Evolutionary conservation across 805 yeast genomes (phyloP), one percentile per base, ranked within the genome.

Genomic region (Myxozyma mucilagina): DNA sequence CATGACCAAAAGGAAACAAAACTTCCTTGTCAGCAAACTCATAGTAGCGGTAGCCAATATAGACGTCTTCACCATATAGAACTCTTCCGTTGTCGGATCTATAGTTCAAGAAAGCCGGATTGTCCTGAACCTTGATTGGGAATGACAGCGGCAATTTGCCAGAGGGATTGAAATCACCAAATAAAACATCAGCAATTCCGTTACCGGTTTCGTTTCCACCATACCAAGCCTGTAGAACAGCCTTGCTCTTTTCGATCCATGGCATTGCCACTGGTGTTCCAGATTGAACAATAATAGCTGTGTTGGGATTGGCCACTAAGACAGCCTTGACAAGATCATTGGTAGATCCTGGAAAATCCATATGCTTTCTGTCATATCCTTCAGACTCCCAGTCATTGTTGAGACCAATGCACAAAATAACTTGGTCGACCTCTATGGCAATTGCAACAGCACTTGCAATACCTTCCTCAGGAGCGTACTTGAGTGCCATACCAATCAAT

Each of bases 241-340:
- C 79, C 31, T 74, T 74, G 18, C 76, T 81, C 29, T 79, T 67
- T 3, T 66, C 63, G 7, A 74, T 59, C 85, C 86, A 83, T 32
- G 86, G 86, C 75, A 84, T 71, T 42, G 81, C 78, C 9, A 84
- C 85, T 0, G 88, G 87, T 18, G 86, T 80, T 52, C 88, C 88
- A 2, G 84, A 78, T 68, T 84, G 86, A 66, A 80, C 78, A 31
- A 85, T 85, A 35, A 84, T 76, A 11, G 81, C 79, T 1, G 81
- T 76, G 65, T 83, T 80, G 32, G 79, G 76, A 65, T 84, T 83
- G 20, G 76, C 86, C 36, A 72, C 73, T 41, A 75, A 59, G 10
- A 84, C 78, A 10, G 76, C 81, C 31, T 67, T 71, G 35, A 84
- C 76, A 60, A 84, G 75, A 48, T 78, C 75, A 56, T 80, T 77